phyloP scores from a whole-genome alignment of 2,329 filamentous ascomycete genomes.

The Trichophyton equinum region DNA sequence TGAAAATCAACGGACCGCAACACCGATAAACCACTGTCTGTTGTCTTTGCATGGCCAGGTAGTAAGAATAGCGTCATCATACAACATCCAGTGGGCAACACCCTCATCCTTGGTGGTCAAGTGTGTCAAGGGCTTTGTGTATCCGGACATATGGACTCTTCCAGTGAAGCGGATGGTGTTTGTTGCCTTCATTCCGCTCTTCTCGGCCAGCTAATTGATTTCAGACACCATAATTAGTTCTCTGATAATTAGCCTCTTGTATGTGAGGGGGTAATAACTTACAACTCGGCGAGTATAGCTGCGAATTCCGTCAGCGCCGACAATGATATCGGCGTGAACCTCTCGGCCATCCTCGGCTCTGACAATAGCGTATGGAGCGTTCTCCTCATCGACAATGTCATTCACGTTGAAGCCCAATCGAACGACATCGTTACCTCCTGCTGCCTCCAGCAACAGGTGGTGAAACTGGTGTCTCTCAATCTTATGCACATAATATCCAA shows the following conservation, averaged over 20 bases:
- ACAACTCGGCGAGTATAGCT: conserved; percentile 8
- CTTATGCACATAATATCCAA: conserved; percentile 7
- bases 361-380: conserved; percentile 6
- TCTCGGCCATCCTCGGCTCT: conserved; percentile 7
- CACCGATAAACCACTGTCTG: conserved; percentile 9
- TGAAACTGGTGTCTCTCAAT: conserved; percentile 9
- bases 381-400: conserved; percentile 5
- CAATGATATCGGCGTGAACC: conserved; percentile 7
- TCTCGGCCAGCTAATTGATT: conserved; percentile 6
- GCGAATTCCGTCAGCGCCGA: conserved; percentile 9
- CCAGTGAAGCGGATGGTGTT: conserved; percentile 9
- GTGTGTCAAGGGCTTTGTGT: conserved; percentile 7
- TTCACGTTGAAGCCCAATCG: conserved; percentile 7
- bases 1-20: not conserved
- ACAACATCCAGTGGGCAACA: conserved; percentile 7
- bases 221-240: not conserved
- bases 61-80: conserved; percentile 7
- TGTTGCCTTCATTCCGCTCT: conserved; percentile 8
- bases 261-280: not conserved
- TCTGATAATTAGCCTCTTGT: not conserved
- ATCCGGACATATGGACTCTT: conserved; percentile 9
- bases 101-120: conserved; percentile 5
- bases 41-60: conserved; percentile 10
- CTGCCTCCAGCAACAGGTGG: conserved; percentile 6
- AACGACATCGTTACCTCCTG: conserved; percentile 6